These are phyloP conservation scores for Rhodocollybia butyracea DNA, from an alignment of 768 basidiomycete species.

Conservation along the genomic window DNA sequence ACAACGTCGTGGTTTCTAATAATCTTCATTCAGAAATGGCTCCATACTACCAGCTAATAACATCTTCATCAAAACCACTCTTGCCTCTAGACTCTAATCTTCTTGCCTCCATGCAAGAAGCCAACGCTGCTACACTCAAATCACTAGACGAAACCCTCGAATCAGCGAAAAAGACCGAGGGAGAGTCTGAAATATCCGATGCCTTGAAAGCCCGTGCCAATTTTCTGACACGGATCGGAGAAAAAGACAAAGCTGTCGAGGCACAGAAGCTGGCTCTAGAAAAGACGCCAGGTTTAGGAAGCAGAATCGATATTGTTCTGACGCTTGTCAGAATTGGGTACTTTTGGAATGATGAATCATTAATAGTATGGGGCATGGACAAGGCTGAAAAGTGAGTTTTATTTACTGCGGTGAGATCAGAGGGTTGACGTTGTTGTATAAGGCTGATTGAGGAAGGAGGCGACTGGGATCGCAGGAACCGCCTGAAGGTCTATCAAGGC, in stretches of 20 bases:
- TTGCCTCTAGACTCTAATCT: conserved; percentile 51
- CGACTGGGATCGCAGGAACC: conserved; percentile 96
- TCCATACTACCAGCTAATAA: conserved; percentile 69
- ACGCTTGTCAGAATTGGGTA: conserved; percentile 86
- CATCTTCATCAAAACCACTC: conserved; percentile 41
- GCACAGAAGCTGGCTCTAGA: conserved; percentile 83
- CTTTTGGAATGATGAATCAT: conserved; percentile 78
- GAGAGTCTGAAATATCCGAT: conserved; percentile 92
- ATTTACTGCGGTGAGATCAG: background rate
- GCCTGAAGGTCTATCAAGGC: conserved; percentile 93
- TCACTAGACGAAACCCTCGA: conserved; percentile 73
- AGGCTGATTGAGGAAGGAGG: conserved; percentile 93
- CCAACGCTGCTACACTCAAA: conserved; percentile 70
- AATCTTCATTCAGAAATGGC: conserved; percentile 68
- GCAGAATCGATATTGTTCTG: conserved; percentile 89
- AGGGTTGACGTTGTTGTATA: background rate
- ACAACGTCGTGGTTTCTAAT: background rate
- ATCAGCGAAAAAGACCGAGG: conserved; percentile 88
- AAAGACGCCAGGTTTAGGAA: conserved; percentile 91
- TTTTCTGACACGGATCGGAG: conserved; percentile 86
- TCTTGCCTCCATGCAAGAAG: conserved; percentile 56
- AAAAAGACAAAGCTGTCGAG: conserved; percentile 84
- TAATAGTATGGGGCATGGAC: conserved; percentile 68
- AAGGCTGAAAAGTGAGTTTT: conserved; percentile 77
- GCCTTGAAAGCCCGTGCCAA: conserved; percentile 80